Evolutionary conservation across 345 rosid species (phyloP), one percentile per base, ranked within the genome.

Genomic region (Barbarea vulgaris): DNA sequence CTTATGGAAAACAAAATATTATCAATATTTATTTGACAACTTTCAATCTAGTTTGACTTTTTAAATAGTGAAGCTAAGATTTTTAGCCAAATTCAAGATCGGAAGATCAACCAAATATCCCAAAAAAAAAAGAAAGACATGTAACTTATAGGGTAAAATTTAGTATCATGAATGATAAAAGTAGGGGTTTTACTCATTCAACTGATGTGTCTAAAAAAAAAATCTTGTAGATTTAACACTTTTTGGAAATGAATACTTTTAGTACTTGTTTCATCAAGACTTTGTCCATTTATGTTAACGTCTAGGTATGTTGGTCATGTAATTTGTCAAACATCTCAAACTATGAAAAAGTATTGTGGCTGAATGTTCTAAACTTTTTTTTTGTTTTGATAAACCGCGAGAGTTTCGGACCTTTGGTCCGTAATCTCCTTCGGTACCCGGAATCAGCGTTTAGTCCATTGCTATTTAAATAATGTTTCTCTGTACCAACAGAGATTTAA

Each of bases 51-150:
- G 24, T 73, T 73, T 30, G 47, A 22, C 48, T n/a, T 72, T 72
- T 73, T 73, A 14, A 9, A 30, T 64, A 64, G 5, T 9, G 63
- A 73, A 63, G 52, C 44, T 41, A 73, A 18, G 4, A 14, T 30
- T 52, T 27, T 71, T 71, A n/a, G 56, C 18, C 7, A 53, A 53
- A 19, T 63, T 31, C 63, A 51, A 71, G 28, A 27, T 48, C 9
- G 9, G 7, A 9, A 58, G 27, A 33, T 25, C 27, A 71, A 6
- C 58, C 37, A 61, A 21, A 48, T 47, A 34, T 34, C 25, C 7
- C 37, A 34, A 15, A 27, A 21, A 9, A 44, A 41, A 17, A 58
- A 19, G 17, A 19, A 58, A 14, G 12, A 21, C 10, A 37, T 56
- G 21, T 25, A n/a, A 47, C 8, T 17, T 39, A 39, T 39, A 39